phyloP scores from a whole-genome alignment of 129 eudicot species.

The Calendula officinalis region DNA sequence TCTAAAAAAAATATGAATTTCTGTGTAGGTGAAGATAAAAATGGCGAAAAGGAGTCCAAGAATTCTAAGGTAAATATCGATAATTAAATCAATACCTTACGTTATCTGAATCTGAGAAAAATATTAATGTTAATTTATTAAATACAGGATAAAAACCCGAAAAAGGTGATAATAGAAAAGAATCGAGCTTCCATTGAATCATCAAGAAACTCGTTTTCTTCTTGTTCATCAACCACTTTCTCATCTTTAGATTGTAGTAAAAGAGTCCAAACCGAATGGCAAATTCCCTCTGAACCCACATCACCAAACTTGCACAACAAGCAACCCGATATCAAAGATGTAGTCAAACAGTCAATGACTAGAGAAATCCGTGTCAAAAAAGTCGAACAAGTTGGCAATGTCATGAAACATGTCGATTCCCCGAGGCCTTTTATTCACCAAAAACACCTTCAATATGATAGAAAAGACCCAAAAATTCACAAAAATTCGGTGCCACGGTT shows the following conservation, averaged over 20 bases:
- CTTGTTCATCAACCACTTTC: slow-evolving; percentile 56
- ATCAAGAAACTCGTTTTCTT: slow-evolving; percentile 63
- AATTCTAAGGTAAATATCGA: slow-evolving; percentile 34
- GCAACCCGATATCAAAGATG: slow-evolving; percentile 50
- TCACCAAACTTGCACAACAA: slow-evolving; percentile 32
- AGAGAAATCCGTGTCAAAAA: slow-evolving; percentile 49
- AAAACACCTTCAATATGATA: slow-evolving; percentile 39
- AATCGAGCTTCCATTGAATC: slow-evolving; percentile 52
- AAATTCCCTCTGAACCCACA: slow-evolving; percentile 30
- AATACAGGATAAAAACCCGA: slow-evolving; percentile 39
- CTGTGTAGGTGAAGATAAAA: slow-evolving; percentile 41
- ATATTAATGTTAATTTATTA: slow-evolving; percentile 8
- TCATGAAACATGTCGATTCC: slow-evolving; percentile 66
- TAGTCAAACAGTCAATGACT: slow-evolving; percentile 60
- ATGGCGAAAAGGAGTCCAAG: slow-evolving; percentile 35
- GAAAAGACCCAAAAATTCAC: slow-evolving; percentile 40
- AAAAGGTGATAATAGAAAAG: slow-evolving; percentile 39
- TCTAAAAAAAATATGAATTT: slow-evolving; percentile 20
- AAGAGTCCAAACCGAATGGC: slow-evolving; percentile 25
- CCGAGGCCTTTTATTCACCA: slow-evolving; percentile 64
- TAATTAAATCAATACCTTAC: slow-evolving; percentile 10
- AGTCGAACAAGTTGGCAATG: slow-evolving; percentile 30
- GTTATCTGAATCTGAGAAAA: slow-evolving; percentile 7
- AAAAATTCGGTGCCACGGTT: slow-evolving; percentile 44
- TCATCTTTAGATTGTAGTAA: slow-evolving; percentile 39